phyloP scores from a whole-genome alignment of 169 alveolate genomes.

The Plasmodium blacklocki region DNA sequence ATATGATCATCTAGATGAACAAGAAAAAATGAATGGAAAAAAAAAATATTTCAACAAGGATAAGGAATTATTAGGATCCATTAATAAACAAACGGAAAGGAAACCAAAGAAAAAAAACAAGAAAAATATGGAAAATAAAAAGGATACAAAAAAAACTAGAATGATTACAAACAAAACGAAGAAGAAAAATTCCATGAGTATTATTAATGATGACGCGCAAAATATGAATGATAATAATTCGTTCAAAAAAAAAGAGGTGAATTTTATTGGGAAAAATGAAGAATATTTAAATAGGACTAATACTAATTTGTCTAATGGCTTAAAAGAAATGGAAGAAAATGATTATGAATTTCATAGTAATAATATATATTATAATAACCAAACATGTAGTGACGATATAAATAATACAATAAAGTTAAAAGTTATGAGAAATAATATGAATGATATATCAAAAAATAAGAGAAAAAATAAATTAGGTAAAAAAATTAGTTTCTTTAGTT shows the following conservation, averaged over 20 bases:
- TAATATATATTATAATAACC: not conserved
- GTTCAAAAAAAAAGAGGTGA: conserved; percentile 46
- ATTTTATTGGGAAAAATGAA: conserved; percentile 2
- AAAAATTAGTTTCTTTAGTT: conserved; percentile 49
- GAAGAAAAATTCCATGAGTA: too few relatives aligned
- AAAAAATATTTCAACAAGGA: not conserved
- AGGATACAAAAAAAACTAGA: not conserved
- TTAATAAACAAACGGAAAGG: not conserved
- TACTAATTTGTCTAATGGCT: too few relatives aligned
- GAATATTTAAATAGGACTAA: not conserved
- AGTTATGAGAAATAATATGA: not conserved
- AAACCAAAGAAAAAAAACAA: conserved; percentile 12
- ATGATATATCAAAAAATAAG: conserved; percentile 1
- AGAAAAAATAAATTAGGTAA: conserved; percentile 17
- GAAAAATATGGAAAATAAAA: not conserved
- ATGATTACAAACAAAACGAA: too few relatives aligned
- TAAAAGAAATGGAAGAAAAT: not conserved
- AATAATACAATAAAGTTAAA: not conserved
- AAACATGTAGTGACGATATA: not conserved
- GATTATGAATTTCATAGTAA: not conserved
- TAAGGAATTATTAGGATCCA: conserved; percentile 5
- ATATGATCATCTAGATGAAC: not conserved
- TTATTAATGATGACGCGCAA: not conserved
- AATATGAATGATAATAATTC: conserved; percentile 16
- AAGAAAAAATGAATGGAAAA: not conserved